phyloP scores from a whole-genome alignment of 192 early-diverging fungal species.

The Coemansia sp. region DNA sequence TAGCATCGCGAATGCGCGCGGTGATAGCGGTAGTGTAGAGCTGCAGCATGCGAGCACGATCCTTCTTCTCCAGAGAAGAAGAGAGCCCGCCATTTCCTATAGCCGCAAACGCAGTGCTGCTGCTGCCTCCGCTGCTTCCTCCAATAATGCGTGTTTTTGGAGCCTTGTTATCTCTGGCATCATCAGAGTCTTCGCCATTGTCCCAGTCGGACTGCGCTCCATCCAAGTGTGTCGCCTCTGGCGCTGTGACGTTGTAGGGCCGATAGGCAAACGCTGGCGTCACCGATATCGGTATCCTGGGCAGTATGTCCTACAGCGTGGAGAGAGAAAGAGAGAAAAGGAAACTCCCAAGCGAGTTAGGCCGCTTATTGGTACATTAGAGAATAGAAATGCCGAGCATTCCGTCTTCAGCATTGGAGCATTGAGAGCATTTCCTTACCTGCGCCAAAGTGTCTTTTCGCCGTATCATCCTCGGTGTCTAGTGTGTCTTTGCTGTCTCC shows the following conservation, averaged over 20 bases:
- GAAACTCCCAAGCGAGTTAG: too few relatives aligned
- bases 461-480: constrained; percentile 19
- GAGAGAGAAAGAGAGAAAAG: background rate
- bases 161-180: background rate
- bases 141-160: background rate
- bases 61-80: background rate
- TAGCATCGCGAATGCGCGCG: constrained; percentile 31
- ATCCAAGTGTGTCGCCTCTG: constrained; percentile 1
- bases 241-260: constrained; percentile 22
- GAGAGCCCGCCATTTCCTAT: background rate
- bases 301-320: constrained; percentile 19
- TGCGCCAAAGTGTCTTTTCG: constrained; percentile 26
- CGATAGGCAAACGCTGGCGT: constrained; percentile 46
- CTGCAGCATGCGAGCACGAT: constrained; percentile 25
- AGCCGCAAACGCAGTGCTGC: background rate
- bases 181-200: background rate
- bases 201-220: background rate
- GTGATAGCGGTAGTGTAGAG: constrained; percentile 27
- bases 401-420: too few relatives aligned
- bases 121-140: background rate
- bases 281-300: constrained; percentile 6
- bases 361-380: too few relatives aligned
- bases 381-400: too few relatives aligned
- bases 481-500: too few relatives aligned
- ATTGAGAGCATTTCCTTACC: background rate